These are phyloP conservation scores for Adansonia gregorii DNA, from an alignment of 441 rosid species.

Conservation along the genomic window DNA sequence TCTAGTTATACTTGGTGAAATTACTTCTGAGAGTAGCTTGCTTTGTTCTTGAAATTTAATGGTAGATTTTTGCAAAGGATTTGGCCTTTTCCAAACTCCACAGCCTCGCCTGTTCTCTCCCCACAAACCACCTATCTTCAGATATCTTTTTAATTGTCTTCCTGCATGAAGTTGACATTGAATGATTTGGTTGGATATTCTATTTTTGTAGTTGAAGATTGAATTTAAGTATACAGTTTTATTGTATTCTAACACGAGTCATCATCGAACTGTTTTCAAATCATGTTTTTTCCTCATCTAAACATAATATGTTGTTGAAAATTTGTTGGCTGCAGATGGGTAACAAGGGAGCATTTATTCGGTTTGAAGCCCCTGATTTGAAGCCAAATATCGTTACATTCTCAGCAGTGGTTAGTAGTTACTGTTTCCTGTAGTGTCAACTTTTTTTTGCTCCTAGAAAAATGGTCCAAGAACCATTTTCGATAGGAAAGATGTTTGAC, in stretches of 20 bases:
- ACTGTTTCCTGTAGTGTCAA: not conserved
- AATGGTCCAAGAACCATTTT: not conserved
- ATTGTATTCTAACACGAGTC: not conserved
- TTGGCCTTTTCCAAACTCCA: not conserved
- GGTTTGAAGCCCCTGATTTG: constrained; percentile 88
- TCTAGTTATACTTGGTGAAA: not conserved
- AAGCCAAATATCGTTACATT: constrained; percentile 89
- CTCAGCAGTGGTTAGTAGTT: constrained; percentile 89
- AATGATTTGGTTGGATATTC: not conserved
- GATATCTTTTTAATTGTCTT: not conserved
- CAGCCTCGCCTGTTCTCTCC: not conserved
- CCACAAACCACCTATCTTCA: not conserved
- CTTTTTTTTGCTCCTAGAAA: not conserved
- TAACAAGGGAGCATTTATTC: constrained; percentile 94
- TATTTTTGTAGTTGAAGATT: not conserved
- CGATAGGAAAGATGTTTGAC: not conserved
- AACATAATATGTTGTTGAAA: not conserved
- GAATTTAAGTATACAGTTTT: not conserved
- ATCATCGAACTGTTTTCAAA: not conserved
- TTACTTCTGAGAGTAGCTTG: not conserved
- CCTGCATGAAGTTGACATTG: not conserved
- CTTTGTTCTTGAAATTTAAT: constrained; percentile 4
- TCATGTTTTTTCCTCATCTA: constrained; percentile 13
- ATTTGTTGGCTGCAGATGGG: constrained; percentile 73
- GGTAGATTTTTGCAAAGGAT: not conserved